A percentile compares a stretch with the other conserved stretches of the same genome.
Evolutionary conservation across 257 asterid species (phyloP).

Genomic region (Craterostigma plantagineum): DNA sequence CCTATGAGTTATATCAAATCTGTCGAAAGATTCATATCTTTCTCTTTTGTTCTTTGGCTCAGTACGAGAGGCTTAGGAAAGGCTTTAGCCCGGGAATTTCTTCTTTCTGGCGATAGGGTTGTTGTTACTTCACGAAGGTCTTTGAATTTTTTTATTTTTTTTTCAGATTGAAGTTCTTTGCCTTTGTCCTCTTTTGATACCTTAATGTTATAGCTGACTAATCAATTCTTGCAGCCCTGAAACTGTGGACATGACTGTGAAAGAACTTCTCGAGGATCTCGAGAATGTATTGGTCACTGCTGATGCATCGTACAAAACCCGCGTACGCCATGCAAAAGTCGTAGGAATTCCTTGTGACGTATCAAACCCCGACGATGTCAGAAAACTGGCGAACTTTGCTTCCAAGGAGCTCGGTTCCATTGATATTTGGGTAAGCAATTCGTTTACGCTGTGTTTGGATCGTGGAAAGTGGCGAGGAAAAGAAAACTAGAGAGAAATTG

Average conservation of each 20-base stretch:
- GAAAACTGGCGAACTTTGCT: constrained; percentile 51
- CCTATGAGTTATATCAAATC: neutral
- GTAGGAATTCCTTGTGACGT: constrained; percentile 86
- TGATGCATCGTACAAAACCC: constrained; percentile 24
- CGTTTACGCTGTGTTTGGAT: neutral
- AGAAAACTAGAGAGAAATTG: too few relatives aligned
- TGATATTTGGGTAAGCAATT: constrained; percentile 67
- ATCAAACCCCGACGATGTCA: constrained; percentile 75
- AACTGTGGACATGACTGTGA: constrained; percentile 52
- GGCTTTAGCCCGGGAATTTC: constrained; percentile 92
- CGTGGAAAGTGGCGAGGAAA: too few relatives aligned
- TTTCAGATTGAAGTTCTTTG: neutral
- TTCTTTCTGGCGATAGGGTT: constrained; percentile 91
- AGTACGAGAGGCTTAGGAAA: constrained; percentile 95
- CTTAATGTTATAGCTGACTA: constrained; percentile 14
- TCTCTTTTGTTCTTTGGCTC: constrained; percentile 21
- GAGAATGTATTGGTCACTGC: constrained; percentile 31
- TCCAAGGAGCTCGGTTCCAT: constrained; percentile 51
- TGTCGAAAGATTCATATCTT: constrained; percentile 4
- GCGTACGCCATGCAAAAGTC: constrained; percentile 46
- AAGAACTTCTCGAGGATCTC: constrained; percentile 67
- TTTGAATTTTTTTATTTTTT: constrained; percentile 3
- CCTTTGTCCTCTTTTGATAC: constrained; percentile 3
- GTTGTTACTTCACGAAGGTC: constrained; percentile 86
- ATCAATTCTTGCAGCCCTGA: constrained; percentile 58